Percentiles rank a stretch among this genome's conserved stretches.
phyloP scores from a whole-genome alignment of 768 basidiomycete genomes.

The Xerocomus potaroensis region DNA sequence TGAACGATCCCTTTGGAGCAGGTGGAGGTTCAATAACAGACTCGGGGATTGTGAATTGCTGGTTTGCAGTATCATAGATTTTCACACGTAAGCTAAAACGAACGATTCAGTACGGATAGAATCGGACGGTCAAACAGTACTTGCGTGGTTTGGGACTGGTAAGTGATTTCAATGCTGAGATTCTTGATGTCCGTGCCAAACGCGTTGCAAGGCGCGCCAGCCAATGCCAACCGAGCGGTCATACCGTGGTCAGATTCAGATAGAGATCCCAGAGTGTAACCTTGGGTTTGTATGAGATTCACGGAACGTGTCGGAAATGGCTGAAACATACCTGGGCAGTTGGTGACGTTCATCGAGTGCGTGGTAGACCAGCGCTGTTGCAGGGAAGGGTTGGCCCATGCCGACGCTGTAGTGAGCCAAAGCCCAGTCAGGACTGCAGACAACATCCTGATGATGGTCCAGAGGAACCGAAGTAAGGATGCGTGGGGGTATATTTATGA shows the following conservation, averaged over 20 bases:
- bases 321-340: constrained; percentile 27
- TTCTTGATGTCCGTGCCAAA: constrained; percentile 57
- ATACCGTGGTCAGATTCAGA: constrained; percentile 44
- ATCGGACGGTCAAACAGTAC: constrained; percentile 2
- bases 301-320: background rate
- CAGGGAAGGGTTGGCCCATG: constrained; percentile 1
- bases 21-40: constrained; percentile 45
- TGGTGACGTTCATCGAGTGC: constrained; percentile 28
- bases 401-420: constrained; percentile 2
- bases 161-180: constrained; percentile 63
- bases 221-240: constrained; percentile 49
- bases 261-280: constrained; percentile 50
- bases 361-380: constrained; percentile 5
- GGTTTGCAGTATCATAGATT: constrained; percentile 54
- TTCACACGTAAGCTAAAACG: constrained; percentile 57
- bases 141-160: constrained; percentile 53
- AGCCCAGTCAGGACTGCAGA: constrained; percentile 9
- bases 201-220: constrained; percentile 57
- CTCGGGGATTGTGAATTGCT: constrained; percentile 65
- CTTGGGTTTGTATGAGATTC: constrained; percentile 26
- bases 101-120: background rate
- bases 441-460: constrained; percentile 5
- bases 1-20: constrained; percentile 32
- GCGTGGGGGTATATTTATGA: background rate
- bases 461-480: background rate